Percentiles rank a stretch among this genome's conserved stretches.
These are phyloP conservation scores for Pelargonium myrrhifolium DNA, from an alignment of 441 rosid species.

Conservation along the genomic window DNA sequence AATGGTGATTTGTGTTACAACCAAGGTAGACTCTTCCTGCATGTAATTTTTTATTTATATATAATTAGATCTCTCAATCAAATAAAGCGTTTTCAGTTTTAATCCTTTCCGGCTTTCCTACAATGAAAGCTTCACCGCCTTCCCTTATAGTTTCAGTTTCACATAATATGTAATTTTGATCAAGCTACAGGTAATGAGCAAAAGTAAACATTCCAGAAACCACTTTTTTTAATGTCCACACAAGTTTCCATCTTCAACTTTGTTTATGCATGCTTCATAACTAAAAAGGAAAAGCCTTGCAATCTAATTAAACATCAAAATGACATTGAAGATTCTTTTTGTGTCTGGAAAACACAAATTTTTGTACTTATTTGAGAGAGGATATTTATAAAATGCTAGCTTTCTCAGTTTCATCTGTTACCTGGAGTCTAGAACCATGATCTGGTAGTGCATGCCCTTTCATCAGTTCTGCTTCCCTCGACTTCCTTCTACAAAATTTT, in stretches of 20 bases:
- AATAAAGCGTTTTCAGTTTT: not conserved
- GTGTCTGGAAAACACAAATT: not conserved
- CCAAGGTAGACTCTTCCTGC: slow-evolving; percentile 31
- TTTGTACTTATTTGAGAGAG: not conserved
- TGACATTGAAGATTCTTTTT: no score
- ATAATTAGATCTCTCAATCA: no score
- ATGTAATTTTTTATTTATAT: not conserved
- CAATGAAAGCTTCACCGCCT: not conserved
- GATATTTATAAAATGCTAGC: not conserved
- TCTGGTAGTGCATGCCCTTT: not conserved
- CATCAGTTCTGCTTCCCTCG: not conserved
- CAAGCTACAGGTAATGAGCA: not conserved
- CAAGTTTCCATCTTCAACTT: no score
- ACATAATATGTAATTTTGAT: not conserved
- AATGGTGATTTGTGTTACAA: slow-evolving; percentile 44
- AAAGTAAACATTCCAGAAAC: no score
- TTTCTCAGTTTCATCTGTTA: not conserved
- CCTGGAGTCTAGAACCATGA: not conserved
- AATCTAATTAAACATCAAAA: no score
- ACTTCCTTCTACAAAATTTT: not conserved
- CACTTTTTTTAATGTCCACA: no score
- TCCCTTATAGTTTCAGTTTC: slow-evolving; percentile 4
- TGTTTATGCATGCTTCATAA: no score
- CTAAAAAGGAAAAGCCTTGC: no score
- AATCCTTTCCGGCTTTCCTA: not conserved